Base-by-base conservation (phyloP, 2,329 filamentous ascomycete species). In the Colletotrichum navitas region DNA sequence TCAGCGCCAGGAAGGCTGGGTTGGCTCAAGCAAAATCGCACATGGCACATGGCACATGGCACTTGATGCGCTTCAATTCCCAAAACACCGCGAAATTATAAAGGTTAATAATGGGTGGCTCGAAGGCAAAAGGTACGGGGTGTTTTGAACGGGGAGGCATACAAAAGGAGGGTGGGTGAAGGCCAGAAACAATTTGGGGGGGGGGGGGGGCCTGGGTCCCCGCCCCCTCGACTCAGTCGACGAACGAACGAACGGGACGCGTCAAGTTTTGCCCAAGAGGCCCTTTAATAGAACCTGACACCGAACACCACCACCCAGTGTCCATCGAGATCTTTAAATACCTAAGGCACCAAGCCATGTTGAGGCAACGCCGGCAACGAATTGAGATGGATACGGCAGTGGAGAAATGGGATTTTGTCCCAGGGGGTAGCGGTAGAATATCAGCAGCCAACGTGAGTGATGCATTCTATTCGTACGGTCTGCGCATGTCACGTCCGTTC, bases 301-400 rank as follows among this genome's bases (percentile, higher is more conserved):
- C 45, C 24, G 60, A 41, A 52, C 47, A 6, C n/a, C 55, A 29
- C 52, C 55, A 29, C 52, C 36, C 18, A 26, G 66, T 68, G 39
- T 55, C 52, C 58, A 64, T 71, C 59, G 49, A 64, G 54, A 68
- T 71, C 54, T 71, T 64, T 71, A 68, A 68, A 63, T 63, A 71
- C 58, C 32, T 47, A 26, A 51, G 34, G 52, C 29, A 60, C 59
- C 68, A 63, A 55, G 43, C 59, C 58, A 60, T 55, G 52, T 10
- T 63, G n/a, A 47, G 68, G 24, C 54, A 71, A 69, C 55, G 47
- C 32, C 59, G 58, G 47, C 52, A 60, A 62, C 63, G 55, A 14
- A n/a, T 18, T 24, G 18, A 26, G 10, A 56, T 62, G 55, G 32
- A 49, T 58, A 39, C 43, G 34, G 34, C 51, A 68, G 51, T 36